These are phyloP conservation scores for Carex pumila DNA, from an alignment of 176 grass and related monocot species.

Conservation along the genomic window DNA sequence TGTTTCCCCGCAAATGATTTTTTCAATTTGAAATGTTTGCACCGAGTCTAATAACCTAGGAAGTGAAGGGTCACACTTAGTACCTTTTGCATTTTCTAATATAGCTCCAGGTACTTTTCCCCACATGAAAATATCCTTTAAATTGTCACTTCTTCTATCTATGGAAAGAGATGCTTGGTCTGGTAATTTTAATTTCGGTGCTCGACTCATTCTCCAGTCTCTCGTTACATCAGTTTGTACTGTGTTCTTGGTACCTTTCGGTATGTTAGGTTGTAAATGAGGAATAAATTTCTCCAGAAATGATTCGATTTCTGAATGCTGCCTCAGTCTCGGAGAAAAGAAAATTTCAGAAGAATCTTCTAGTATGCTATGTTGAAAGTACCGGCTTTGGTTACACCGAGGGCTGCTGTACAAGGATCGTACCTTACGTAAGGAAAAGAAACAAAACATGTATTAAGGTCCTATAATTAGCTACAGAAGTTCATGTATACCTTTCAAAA, in stretches of 20 bases:
- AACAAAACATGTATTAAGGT: constrained; percentile 10
- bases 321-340: constrained; percentile 54
- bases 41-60: constrained; percentile 70
- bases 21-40: constrained; percentile 60
- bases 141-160: constrained; percentile 34
- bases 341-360: constrained; percentile 61
- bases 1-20: constrained; percentile 63
- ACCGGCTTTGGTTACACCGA: constrained; percentile 43
- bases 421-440: constrained; percentile 41
- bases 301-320: constrained; percentile 60
- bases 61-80: constrained; percentile 43
- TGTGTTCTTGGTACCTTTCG: constrained; percentile 40
- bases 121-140: constrained; percentile 92
- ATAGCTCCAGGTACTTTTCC: constrained; percentile 48
- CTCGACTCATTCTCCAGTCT: constrained; percentile 32
- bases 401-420: constrained; percentile 81
- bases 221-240: constrained; percentile 21
- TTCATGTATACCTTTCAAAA: too few species aligned
- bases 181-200: constrained; percentile 47
- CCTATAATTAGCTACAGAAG: neutral
- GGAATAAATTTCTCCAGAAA: constrained; percentile 73
- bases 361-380: constrained; percentile 36
- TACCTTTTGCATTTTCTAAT: constrained; percentile 30
- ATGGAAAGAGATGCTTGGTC: constrained; percentile 32
- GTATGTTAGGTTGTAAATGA: constrained; percentile 34